A percentile compares a stretch with the other conserved stretches of the same genome.
Evolutionary conservation across 257 asterid genomes (phyloP).

Genomic region (Cinchona pubescens): DNA sequence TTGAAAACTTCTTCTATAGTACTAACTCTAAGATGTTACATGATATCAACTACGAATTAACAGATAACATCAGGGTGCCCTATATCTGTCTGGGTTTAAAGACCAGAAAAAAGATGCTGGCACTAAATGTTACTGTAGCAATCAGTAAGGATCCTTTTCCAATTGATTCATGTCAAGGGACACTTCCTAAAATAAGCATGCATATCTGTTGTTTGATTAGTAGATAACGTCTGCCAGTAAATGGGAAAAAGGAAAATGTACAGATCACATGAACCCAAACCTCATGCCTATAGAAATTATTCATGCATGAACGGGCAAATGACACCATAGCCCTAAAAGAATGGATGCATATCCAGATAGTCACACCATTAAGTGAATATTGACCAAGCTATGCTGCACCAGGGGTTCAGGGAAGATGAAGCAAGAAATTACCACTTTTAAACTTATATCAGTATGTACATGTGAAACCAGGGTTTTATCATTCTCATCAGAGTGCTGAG

Average conservation of each 20-base stretch:
- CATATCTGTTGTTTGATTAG: neutral
- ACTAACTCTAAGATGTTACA: neutral
- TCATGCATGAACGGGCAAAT: neutral
- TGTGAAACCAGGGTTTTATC: conserved; percentile 30
- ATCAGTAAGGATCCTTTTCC: neutral
- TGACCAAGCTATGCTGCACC: neutral
- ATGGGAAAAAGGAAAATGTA: neutral
- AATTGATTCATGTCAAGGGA: neutral
- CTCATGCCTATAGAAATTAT: neutral
- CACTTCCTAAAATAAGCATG: neutral
- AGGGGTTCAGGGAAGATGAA: neutral
- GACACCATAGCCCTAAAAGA: neutral
- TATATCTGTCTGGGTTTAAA: neutral
- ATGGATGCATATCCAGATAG: neutral
- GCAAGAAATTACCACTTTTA: conserved; percentile 35
- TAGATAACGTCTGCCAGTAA: neutral
- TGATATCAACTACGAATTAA: neutral
- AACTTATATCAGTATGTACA: conserved; percentile 23
- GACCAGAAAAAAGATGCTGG: neutral
- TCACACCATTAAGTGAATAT: neutral
- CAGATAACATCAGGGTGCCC: neutral
- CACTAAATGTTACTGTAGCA: neutral
- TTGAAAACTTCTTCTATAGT: neutral
- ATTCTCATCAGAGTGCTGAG: conserved; percentile 37
- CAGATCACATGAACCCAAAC: neutral